Evolutionary conservation across 148 eudicot species (phyloP).

Genomic region (Vaccinium corymbosum): DNA sequence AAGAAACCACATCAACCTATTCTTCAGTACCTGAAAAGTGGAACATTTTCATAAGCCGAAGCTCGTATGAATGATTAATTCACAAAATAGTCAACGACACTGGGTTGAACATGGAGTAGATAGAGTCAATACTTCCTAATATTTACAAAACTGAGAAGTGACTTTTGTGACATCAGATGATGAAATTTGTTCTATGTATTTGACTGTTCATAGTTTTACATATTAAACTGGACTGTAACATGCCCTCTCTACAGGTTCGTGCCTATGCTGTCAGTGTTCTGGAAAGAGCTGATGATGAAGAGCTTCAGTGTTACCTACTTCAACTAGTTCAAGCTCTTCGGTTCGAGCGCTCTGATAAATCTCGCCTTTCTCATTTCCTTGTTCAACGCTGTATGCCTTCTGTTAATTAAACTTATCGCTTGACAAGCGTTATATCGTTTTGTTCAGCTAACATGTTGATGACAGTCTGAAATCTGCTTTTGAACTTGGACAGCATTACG

Average conservation of each 20-base stretch:
- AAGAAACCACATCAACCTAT: no score
- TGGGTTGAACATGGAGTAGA: no score
- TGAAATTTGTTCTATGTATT: background rate
- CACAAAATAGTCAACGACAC: no score
- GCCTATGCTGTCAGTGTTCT: slow-evolving; percentile 95
- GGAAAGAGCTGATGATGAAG: slow-evolving; percentile 98
- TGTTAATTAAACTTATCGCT: background rate
- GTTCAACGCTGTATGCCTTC: slow-evolving; percentile 78
- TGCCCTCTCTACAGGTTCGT: slow-evolving; percentile 65
- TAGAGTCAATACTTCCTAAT: no score
- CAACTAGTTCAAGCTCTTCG: slow-evolving; percentile 99
- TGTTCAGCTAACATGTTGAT: slow-evolving; percentile 12
- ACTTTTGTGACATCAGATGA: background rate
- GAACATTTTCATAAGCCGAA: no score
- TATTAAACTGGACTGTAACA: slow-evolving; percentile 4
- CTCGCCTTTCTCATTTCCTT: slow-evolving; percentile 86
- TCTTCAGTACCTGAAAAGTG: no score
- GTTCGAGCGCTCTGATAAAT: slow-evolving; percentile 95
- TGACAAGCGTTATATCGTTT: slow-evolving; percentile 7
- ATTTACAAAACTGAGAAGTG: background rate
- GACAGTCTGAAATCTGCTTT: slow-evolving; percentile 8
- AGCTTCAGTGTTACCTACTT: slow-evolving; percentile 94
- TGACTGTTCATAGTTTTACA: background rate
- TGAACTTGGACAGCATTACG: slow-evolving; percentile 53
- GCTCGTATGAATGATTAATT: no score